A percentile compares a stretch with the other conserved stretches of the same genome.
Evolutionary conservation across 768 basidiomycete species (phyloP).

Genomic region (Mycena leptocephala): DNA sequence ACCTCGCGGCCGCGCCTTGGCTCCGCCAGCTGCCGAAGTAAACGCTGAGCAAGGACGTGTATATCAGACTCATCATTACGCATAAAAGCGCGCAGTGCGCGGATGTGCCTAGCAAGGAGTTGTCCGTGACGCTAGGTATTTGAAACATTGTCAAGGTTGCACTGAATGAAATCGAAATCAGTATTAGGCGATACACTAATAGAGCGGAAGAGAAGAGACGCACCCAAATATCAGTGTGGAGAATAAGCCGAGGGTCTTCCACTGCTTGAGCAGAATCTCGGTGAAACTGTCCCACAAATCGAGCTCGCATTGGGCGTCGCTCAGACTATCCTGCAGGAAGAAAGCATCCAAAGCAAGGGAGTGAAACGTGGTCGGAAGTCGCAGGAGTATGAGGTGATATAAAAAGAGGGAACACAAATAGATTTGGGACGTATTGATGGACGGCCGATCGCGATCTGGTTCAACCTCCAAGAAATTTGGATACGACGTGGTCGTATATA

Average conservation of each 20-base stretch:
- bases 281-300: constrained; percentile 6
- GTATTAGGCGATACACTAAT: no score
- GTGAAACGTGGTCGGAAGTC: constrained; percentile 16
- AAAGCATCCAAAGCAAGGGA: constrained; percentile 7
- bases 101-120: not conserved
- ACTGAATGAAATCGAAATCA: not conserved
- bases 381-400: constrained; percentile 16
- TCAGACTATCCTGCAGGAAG: not conserved
- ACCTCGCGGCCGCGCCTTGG: not conserved
- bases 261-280: constrained; percentile 20
- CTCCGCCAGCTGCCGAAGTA: constrained; percentile 10
- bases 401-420: not conserved
- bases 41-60: constrained; percentile 12
- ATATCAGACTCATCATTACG: constrained; percentile 17
- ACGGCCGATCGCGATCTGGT: not conserved
- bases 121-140: constrained; percentile 3
- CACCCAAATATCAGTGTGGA: constrained; percentile 23
- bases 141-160: constrained; percentile 30
- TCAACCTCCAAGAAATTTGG: not conserved
- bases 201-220: not conserved
- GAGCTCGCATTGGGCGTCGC: not conserved
- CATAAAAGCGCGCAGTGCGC: constrained; percentile 2
- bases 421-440: not conserved
- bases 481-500: not conserved
- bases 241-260: constrained; percentile 26